Conservation (phyloP, 768 basidiomycete species). For the Hemileccinum rubropunctum region DNA sequence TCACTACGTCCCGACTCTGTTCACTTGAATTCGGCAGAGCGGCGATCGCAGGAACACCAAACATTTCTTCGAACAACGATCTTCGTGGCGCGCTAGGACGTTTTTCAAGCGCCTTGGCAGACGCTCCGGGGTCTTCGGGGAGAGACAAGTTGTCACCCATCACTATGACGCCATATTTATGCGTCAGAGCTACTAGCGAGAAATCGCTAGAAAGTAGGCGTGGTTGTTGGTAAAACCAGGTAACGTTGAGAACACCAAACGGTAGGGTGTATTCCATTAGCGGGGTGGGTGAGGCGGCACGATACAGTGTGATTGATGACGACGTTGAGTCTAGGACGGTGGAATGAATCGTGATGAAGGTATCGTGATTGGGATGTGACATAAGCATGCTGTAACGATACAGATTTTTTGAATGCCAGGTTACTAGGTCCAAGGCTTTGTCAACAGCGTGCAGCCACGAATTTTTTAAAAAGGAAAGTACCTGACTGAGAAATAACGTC, state of each 20-base stretch:
- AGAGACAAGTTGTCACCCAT: conserved; percentile 58
- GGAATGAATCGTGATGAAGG: conserved; percentile 56
- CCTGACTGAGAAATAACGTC: conserved; percentile 64
- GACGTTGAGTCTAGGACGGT: conserved; percentile 29
- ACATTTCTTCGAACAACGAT: conserved; percentile 88
- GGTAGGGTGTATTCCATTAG: conserved; percentile 49
- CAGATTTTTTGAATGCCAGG: conserved; percentile 50
- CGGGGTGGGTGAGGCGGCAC: conserved; percentile 43
- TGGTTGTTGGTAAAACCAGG: conserved; percentile 38
- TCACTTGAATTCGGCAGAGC: conserved; percentile 26
- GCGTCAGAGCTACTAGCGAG: conserved; percentile 68
- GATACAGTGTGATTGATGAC: conserved; percentile 50
- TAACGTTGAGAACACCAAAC: conserved; percentile 55
- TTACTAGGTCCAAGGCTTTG: conserved; percentile 41
- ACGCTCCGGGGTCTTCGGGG: conserved; percentile 41
- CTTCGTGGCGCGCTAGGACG: conserved; percentile 34
- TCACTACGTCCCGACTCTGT: conserved; percentile 11
- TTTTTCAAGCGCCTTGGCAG: conserved; percentile 37
- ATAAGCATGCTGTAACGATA: conserved; percentile 44
- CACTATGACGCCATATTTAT: conserved; percentile 60
- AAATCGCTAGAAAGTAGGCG: conserved; percentile 37
- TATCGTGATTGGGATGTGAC: conserved; percentile 53
- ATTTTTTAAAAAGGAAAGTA: conserved; percentile 28
- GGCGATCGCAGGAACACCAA: conserved; percentile 72
- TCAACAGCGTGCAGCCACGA: neutral